Evolutionary conservation across 2,329 filamentous ascomycete species (phyloP).

Genomic region (Claviceps digitariae): DNA sequence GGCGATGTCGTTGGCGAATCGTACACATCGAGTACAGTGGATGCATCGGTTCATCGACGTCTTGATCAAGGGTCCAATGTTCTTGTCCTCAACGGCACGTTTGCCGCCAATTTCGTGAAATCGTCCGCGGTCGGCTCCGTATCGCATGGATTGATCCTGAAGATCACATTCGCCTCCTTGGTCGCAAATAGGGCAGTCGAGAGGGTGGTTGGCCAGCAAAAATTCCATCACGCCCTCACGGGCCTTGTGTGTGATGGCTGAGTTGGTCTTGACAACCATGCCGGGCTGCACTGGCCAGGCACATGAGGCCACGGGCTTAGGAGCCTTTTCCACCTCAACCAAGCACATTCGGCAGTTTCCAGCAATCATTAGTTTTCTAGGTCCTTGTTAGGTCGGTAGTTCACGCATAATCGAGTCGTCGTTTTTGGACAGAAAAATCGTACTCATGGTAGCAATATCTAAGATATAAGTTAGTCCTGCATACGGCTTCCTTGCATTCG

Average conservation of each 20-base stretch:
- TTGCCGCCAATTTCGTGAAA: constrained; percentile 96
- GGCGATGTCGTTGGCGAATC: constrained; percentile 94
- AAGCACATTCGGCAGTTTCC: constrained; percentile 99
- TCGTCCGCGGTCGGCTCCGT: constrained; percentile 86
- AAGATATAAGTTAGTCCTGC: constrained; percentile 11
- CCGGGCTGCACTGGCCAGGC: constrained; percentile 97
- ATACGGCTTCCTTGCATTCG: neutral
- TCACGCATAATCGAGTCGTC: constrained; percentile 15
- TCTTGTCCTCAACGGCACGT: constrained; percentile 97
- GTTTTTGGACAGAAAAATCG: constrained; percentile 22
- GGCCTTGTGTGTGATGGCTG: constrained; percentile 90
- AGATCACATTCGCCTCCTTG: constrained; percentile 98
- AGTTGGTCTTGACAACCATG: constrained; percentile 99
- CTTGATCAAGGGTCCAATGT: constrained; percentile 95
- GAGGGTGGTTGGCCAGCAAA: constrained; percentile 84
- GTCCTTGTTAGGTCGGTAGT: constrained; percentile 25
- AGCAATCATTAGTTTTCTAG: constrained; percentile 92
- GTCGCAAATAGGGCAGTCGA: constrained; percentile 96
- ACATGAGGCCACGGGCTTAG: constrained; percentile 95
- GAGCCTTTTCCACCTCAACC: constrained; percentile 91
- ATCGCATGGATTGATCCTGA: constrained; percentile 98
- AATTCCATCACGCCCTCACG: constrained; percentile 99
- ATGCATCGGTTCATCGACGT: constrained; percentile 99
- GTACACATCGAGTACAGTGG: constrained; percentile 94
- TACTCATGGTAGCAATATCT: constrained; percentile 99